Evolutionary conservation across 805 yeast species (phyloP), one percentile per base, ranked within the genome.

Genomic region (Pichia gijzeniarum): DNA sequence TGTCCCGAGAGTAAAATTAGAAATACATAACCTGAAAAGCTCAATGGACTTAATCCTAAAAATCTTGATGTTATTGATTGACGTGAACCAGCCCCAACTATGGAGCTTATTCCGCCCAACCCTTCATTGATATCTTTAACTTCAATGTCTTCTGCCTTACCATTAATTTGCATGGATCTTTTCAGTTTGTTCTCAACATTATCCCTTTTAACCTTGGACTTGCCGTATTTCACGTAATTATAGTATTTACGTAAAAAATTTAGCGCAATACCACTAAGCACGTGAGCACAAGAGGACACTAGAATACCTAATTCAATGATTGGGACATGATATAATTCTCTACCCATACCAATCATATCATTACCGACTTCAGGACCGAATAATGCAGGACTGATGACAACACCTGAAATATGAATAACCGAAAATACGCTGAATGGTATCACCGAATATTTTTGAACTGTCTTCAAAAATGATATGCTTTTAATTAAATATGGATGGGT

Each of bases 251-350:
- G 64, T 4, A 72, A 47, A 1, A 67, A 17, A 47, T 86, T 61
- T 7, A 77, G 44, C 0, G 59, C 51, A 1, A 80, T 44, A 0
- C 93, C 91, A 40, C 80, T 63, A 1, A 64, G 25, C 1, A 83
- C 65, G 55, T 85, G 93, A 2, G 62, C 50, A 0, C 64, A 57
- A 1, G 70, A 61, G 0, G 80, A 62, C 1, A 76, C 80, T 0
- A 81, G 67, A n/a, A 76, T 53, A 0, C 67, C 43, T 7, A 58
- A 58, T 55, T 83, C 91, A 13, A 79, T 61, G 1, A 63, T 52
- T 0, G 80, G 71, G 0, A 70, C 65, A 47, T 80, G 85, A 58
- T 84, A 85, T 0, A 85, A 53, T 16, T 77, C 73, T 33, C 91
- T 68, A 0, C 79, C 78, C 64, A 80, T 67, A 50, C 80, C 74